phyloP scores from a whole-genome alignment of 805 yeast genomes.

The Zygotorulaspora florentina region DNA sequence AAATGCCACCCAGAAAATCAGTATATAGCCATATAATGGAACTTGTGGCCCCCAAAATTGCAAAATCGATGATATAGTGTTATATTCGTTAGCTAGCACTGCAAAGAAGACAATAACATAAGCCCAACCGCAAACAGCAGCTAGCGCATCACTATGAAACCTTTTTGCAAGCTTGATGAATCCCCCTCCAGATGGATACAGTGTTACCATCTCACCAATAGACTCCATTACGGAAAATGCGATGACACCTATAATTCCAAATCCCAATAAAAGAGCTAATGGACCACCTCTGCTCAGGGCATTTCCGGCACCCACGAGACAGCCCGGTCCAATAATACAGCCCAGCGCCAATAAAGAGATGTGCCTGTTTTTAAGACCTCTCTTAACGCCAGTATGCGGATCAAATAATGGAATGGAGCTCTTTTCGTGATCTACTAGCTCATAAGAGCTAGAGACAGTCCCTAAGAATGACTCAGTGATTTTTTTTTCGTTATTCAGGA shows the following conservation, averaged over 20 bases:
- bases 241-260: constrained; percentile 14
- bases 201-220: constrained; percentile 15
- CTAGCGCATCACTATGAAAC: constrained; percentile 13
- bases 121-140: constrained; percentile 13
- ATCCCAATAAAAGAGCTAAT: constrained; percentile 13
- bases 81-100: constrained; percentile 54
- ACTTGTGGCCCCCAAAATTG: constrained; percentile 30
- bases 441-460: too few species aligned
- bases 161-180: constrained; percentile 47
- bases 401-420: constrained; percentile 5
- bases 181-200: constrained; percentile 50
- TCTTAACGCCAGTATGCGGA: constrained; percentile 14
- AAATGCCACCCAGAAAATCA: constrained; percentile 16
- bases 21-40: constrained; percentile 15
- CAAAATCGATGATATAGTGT: constrained; percentile 42
- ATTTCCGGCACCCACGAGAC: constrained; percentile 28
- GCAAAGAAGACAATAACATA: constrained; percentile 27
- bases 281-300: constrained; percentile 14
- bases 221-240: constrained; percentile 16
- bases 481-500: too few species aligned
- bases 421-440: too few species aligned
- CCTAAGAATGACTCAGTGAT: too few species aligned
- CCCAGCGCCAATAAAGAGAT: constrained; percentile 31
- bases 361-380: constrained; percentile 19
- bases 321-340: constrained; percentile 31